These are phyloP conservation scores for Rhazya stricta DNA, from an alignment of 257 asterid species.

Conservation along the genomic window DNA sequence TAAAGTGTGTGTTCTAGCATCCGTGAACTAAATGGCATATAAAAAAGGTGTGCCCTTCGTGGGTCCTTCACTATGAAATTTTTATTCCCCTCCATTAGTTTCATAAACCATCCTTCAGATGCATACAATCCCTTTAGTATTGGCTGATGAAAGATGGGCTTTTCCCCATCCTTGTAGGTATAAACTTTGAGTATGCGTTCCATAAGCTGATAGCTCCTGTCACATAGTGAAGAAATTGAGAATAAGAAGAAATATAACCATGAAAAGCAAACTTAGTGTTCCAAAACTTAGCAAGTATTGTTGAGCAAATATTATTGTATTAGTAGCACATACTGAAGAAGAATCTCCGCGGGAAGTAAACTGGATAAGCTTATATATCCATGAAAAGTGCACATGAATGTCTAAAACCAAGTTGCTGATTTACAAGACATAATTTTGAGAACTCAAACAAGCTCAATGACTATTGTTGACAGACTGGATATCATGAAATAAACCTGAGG, in stretches of 20 bases:
- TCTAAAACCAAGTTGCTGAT: neutral
- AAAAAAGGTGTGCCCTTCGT: constrained; percentile 72
- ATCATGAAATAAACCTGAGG: neutral
- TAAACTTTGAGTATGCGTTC: constrained; percentile 63
- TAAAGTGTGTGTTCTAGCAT: constrained; percentile 58
- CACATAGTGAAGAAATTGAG: constrained; percentile 4
- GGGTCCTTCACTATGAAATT: constrained; percentile 70
- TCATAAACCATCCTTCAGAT: constrained; percentile 97
- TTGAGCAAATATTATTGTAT: neutral
- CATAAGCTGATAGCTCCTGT: constrained; percentile 90
- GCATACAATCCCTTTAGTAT: constrained; percentile 75
- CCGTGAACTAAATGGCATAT: constrained; percentile 85
- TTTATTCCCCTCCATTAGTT: constrained; percentile 78
- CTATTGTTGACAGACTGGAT: neutral
- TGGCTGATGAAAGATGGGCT: constrained; percentile 87
- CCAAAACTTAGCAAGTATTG: neutral
- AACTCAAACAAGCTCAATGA: neutral
- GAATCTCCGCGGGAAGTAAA: neutral
- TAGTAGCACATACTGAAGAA: neutral
- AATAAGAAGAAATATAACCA: neutral
- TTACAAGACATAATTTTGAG: neutral
- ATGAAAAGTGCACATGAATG: neutral
- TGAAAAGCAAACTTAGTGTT: neutral
- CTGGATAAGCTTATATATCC: neutral
- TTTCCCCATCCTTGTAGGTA: constrained; percentile 72